phyloP scores from a whole-genome alignment of 176 grass and related monocot species.

The Juncus effusus region DNA sequence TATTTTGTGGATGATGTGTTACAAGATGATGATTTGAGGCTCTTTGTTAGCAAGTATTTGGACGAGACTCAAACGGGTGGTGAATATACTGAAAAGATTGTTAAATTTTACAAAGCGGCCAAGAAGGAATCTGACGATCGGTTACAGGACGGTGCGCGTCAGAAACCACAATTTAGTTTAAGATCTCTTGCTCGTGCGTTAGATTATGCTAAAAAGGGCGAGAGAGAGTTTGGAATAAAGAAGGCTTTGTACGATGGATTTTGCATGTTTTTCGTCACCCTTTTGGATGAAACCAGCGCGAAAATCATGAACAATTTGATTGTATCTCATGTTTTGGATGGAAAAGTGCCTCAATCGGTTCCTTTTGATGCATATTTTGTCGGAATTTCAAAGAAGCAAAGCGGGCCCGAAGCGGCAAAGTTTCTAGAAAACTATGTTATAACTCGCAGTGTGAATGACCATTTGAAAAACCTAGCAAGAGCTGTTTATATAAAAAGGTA shows the following conservation, averaged over 20 bases:
- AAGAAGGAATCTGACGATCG: constrained; percentile 76
- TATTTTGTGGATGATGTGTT: constrained; percentile 94
- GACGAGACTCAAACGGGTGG: constrained; percentile 39
- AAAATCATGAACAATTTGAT: constrained; percentile 75
- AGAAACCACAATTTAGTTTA: constrained; percentile 95
- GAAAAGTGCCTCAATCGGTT: constrained; percentile 41
- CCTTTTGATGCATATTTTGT: constrained; percentile 51
- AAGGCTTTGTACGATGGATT: constrained; percentile 96
- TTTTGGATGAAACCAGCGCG: constrained; percentile 70
- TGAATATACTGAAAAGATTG: constrained; percentile 53
- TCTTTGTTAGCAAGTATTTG: constrained; percentile 85
- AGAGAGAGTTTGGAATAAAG: constrained; percentile 61
- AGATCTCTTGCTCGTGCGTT: constrained; percentile 83
- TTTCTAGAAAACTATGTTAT: constrained; percentile 59
- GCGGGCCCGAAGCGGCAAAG: constrained; percentile 36
- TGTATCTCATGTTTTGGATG: constrained; percentile 47
- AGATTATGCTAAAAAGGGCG: constrained; percentile 54
- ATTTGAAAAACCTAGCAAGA: constrained; percentile 76
- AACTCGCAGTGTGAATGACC: constrained; percentile 69
- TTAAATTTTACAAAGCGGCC: constrained; percentile 73
- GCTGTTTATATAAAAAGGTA: constrained; percentile 86
- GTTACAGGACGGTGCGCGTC: constrained; percentile 89
- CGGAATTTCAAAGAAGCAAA: constrained; percentile 29
- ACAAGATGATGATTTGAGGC: constrained; percentile 67
- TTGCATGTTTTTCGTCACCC: constrained; percentile 98